Percentiles rank a stretch among this genome's conserved stretches.
Conservation (phyloP, 257 asterid genomes). For the Solanum clarkiae region DNA sequence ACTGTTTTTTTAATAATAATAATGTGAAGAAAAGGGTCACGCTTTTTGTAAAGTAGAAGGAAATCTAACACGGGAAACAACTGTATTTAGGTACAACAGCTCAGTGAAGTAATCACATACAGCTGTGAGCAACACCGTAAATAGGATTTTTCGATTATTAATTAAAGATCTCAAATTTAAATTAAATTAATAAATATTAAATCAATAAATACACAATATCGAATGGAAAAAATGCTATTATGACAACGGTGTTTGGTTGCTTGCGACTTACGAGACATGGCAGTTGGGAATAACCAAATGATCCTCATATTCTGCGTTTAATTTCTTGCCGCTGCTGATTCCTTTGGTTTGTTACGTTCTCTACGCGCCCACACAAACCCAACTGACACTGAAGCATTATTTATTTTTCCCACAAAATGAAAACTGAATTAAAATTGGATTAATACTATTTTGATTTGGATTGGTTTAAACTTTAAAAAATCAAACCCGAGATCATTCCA, state of each 20-base stretch:
- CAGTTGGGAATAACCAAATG: not conserved
- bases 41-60: not conserved
- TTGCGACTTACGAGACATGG: not conserved
- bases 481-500: too few relatives aligned
- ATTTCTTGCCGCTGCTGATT: not conserved
- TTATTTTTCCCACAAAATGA: not conserved
- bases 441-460: not conserved
- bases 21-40: not conserved
- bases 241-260: not conserved
- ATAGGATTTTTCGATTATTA: accelerated
- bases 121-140: not conserved
- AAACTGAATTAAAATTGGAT: not conserved
- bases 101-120: not conserved
- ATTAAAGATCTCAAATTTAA: not conserved
- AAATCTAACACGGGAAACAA: not conserved
- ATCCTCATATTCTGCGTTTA: not conserved
- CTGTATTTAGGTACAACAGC: not conserved
- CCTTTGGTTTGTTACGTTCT: not conserved
- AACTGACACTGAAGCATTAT: not conserved
- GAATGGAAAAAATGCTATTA: too few relatives aligned
- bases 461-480: too few relatives aligned
- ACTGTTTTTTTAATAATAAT: not conserved
- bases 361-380: not conserved
- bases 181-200: too few relatives aligned
- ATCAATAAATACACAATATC: too few relatives aligned